Percentiles rank a stretch among this genome's conserved stretches.
phyloP scores from a whole-genome alignment of 805 yeast genomes.

The Nakazawaea ernobii region DNA sequence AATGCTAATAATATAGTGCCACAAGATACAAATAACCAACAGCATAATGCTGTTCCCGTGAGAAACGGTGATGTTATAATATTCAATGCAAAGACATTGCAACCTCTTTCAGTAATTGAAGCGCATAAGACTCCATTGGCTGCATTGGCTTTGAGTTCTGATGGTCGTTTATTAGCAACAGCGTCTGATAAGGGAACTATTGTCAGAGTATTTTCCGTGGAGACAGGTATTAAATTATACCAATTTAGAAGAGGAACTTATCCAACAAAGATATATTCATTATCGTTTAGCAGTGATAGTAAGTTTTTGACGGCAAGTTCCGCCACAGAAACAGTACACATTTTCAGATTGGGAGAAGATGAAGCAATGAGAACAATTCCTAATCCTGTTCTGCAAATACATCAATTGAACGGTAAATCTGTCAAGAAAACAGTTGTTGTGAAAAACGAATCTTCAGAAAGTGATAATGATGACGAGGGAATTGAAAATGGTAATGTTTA shows the following conservation, averaged over 20 bases:
- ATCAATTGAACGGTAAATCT: slow-evolving; percentile 9
- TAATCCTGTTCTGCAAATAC: slow-evolving; percentile 17
- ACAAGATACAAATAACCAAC: background rate
- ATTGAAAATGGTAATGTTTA: slow-evolving; percentile 6
- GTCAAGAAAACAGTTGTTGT: too few species aligned
- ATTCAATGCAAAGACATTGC: slow-evolving; percentile 70
- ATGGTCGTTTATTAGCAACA: slow-evolving; percentile 82
- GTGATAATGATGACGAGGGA: slow-evolving; percentile 15
- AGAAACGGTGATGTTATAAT: slow-evolving; percentile 72
- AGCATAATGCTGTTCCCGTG: slow-evolving; percentile 12
- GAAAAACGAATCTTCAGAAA: slow-evolving; percentile 6
- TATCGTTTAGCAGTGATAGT: slow-evolving; percentile 74
- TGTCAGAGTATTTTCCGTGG: slow-evolving; percentile 74
- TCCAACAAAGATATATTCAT: slow-evolving; percentile 78
- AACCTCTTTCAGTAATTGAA: slow-evolving; percentile 80
- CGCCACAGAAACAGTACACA: slow-evolving; percentile 89
- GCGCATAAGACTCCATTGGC: slow-evolving; percentile 85
- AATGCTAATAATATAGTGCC: background rate
- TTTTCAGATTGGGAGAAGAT: slow-evolving; percentile 65
- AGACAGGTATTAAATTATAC: slow-evolving; percentile 61
- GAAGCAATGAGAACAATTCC: slow-evolving; percentile 27
- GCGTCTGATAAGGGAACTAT: slow-evolving; percentile 92
- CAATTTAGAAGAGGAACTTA: slow-evolving; percentile 88
- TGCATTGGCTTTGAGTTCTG: slow-evolving; percentile 61
- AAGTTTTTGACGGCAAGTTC: slow-evolving; percentile 76